These are phyloP conservation scores for Vairimorpha apis DNA, from an alignment of 371 early-diverging fungal species.

Conservation along the genomic window DNA sequence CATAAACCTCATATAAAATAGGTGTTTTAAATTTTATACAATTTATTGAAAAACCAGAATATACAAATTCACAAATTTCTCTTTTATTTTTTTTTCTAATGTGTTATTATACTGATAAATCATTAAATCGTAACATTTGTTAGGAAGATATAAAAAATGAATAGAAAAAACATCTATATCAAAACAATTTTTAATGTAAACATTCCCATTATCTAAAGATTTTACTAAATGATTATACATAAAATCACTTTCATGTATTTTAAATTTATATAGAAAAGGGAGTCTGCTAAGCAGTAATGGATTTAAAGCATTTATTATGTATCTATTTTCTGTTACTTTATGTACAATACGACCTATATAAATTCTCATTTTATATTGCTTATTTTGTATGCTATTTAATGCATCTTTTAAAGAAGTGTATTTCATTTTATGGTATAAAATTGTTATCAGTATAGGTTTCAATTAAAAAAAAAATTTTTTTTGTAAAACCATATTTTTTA, in stretches of 20 bases:
- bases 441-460: not conserved
- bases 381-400: not conserved
- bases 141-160: conserved; percentile 22
- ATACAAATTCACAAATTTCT: not conserved
- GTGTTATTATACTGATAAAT: conserved; percentile 2
- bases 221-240: not conserved
- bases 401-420: not conserved
- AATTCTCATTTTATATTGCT: not conserved
- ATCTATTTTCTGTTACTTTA: conserved; percentile 12
- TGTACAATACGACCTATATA: conserved; percentile 29
- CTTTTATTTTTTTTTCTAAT: not conserved
- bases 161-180: conserved; percentile 5
- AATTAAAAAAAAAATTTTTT: not conserved
- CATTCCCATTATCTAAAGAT: not conserved
- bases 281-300: conserved; percentile 26
- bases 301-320: not conserved
- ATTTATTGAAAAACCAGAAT: not conserved
- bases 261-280: conserved; percentile 28
- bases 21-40: not conserved
- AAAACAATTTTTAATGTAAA: not conserved
- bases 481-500: too few relatives aligned
- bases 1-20: not conserved
- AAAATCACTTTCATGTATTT: not conserved
- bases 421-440: not conserved
- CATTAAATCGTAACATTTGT: conserved; percentile 30